Conservation (phyloP, 352 stramenopile species). For the Globisporangium cystogenes region DNA sequence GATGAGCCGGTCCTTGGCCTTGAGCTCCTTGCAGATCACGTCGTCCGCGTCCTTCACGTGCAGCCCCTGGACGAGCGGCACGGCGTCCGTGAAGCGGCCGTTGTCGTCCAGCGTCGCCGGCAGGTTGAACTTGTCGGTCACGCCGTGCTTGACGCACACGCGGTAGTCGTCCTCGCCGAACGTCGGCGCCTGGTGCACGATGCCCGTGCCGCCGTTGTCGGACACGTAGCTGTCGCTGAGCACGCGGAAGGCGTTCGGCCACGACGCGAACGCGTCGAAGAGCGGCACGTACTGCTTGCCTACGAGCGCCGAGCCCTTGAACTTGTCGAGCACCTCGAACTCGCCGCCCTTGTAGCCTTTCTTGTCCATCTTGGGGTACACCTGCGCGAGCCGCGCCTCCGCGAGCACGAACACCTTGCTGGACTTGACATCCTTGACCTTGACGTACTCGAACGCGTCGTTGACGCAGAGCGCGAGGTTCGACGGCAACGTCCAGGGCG, state of each 20-base stretch:
- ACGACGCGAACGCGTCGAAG: conserved; percentile 94
- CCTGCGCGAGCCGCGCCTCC: conserved; percentile 90
- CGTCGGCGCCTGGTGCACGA: conserved; percentile 98
- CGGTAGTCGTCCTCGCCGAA: conserved; percentile 99
- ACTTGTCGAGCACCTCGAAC: conserved; percentile 89
- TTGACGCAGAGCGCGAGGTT: conserved; percentile 99
- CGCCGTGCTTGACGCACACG: conserved; percentile 94
- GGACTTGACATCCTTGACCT: conserved; percentile 93
- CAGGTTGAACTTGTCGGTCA: conserved; percentile 94
- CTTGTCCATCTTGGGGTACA: conserved; percentile 97
- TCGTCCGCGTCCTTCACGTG: conserved; percentile 99
- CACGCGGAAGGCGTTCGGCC: conserved; percentile 92
- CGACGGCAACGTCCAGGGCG: conserved; percentile 98
- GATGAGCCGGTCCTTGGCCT: conserved; percentile 92
- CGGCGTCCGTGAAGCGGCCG: conserved; percentile 92
- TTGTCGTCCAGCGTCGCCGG: conserved; percentile 97
- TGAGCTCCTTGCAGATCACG: conserved; percentile 94
- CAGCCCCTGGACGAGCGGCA: conserved; percentile 91
- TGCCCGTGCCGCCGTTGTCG: conserved; percentile 95
- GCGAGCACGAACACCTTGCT: conserved; percentile 93
- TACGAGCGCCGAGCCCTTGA: conserved; percentile 91
- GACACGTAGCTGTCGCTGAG: conserved; percentile 98
- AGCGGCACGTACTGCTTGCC: conserved; percentile 96
- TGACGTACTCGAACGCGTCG: conserved; percentile 95
- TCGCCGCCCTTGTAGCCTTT: conserved; percentile 95